phyloP scores from a whole-genome alignment of 495 filamentous ascomycete genomes.

The Podospora comata region DNA sequence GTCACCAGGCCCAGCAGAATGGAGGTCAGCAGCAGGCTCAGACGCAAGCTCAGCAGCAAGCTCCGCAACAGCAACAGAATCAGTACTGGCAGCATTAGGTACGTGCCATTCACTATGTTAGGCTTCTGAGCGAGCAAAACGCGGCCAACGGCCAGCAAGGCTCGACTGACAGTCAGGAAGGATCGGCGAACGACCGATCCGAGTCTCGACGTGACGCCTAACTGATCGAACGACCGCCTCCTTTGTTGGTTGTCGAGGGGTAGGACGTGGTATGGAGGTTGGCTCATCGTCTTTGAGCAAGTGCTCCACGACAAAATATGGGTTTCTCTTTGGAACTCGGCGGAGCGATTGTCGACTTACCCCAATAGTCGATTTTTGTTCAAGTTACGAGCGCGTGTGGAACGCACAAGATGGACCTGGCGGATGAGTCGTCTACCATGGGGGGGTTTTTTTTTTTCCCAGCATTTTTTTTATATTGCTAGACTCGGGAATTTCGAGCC shows the following conservation, averaged over 20 bases:
- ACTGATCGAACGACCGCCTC: neutral
- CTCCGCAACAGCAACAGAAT: neutral
- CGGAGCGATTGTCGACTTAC: neutral
- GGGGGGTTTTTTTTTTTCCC: neutral
- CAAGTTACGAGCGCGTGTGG: neutral
- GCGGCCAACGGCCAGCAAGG: neutral
- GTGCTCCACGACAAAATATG: too few relatives aligned
- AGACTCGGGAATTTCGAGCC: neutral
- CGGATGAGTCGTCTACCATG: too few relatives aligned
- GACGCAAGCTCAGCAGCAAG: constrained; percentile 10
- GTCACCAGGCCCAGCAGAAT: constrained; percentile 2
- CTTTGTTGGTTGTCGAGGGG: neutral
- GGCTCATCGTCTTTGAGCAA: neutral
- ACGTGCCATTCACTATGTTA: neutral
- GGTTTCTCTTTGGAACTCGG: neutral
- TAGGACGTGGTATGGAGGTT: neutral
- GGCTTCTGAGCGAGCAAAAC: neutral
- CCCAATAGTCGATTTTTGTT: neutral
- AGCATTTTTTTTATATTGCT: neutral
- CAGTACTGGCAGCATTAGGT: neutral
- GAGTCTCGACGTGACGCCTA: neutral
- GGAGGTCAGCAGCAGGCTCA: constrained; percentile 10
- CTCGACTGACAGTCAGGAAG: neutral
- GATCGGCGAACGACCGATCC: too few relatives aligned
- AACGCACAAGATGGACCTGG: neutral